Base-by-base conservation (phyloP, 352 stramenopile genomes). In the Pythium scleroteichum region DNA sequence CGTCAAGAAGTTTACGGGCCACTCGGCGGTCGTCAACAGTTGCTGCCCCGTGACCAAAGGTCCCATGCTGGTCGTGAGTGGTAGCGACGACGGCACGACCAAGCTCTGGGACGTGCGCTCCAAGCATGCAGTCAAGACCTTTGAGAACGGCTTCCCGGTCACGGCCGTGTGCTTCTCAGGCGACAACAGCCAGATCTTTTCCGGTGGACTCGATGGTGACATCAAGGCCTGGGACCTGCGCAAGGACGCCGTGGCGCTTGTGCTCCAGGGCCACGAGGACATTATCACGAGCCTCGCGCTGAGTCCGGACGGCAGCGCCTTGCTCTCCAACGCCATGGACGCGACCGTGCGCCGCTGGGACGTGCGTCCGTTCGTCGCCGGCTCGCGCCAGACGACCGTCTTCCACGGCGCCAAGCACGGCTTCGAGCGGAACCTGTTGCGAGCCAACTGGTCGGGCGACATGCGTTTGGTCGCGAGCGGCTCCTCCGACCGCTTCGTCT, bases 281-380 rank as follows among this genome's bases (percentile, higher is more conserved):
- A 98, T 96, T 44, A 86, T 99, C 29, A 98, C 95, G 27, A 94
- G 87, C 59, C 71, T 99, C n/a, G 80, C 82, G 62, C 71, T 99
- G 3, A 97, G 95, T 76, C 94, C 94, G 2, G 90, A 98, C 71
- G 91, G 92, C 42, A 97, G 82, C 55, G 90, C 92, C 59, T 62
- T 98, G 53, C 79, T 99, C 29, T 97, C 87, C 19, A 98, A 98
- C 70, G 89, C 82, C 14, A 98, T 98, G 95, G 96, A 99, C 78
- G 81, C 77, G 22, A 97, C 85, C 0, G 64, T 98, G 41, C 77
- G 83, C 53, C 88, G 88, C 59, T 99, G 95, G 95, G 95, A 99
- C 69, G 79, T 98, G 55, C 84, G 92, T 12, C 92, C 94, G 12
- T 98, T 92, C 51, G 80, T 89, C n/a, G 73, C 67, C 45, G 39